A percentile compares a stretch with the other conserved stretches of the same genome.
Evolutionary conservation across 179 eudicot species (phyloP).

Genomic region (Carnegiea gigantea): DNA sequence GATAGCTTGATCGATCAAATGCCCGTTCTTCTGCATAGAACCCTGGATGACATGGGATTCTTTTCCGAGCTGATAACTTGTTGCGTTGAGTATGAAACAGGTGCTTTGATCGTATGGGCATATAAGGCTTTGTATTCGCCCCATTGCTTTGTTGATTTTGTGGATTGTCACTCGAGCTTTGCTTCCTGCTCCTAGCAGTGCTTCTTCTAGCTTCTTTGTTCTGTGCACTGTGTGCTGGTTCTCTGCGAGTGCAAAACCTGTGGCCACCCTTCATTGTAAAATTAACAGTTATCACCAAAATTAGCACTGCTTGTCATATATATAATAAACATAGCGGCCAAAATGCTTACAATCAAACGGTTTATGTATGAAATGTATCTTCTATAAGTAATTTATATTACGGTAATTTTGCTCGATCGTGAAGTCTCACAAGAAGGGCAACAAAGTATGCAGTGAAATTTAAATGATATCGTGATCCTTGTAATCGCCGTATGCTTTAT

Average conservation of each 20-base stretch:
- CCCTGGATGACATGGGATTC: slow-evolving; percentile 44
- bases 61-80: slow-evolving; percentile 43
- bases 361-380: too few relatives aligned
- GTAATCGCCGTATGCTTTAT: too few relatives aligned
- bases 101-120: slow-evolving; percentile 56
- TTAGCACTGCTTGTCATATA: too few relatives aligned
- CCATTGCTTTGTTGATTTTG: slow-evolving; percentile 43
- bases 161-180: slow-evolving; percentile 47
- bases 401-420: too few relatives aligned
- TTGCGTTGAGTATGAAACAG: slow-evolving; percentile 39
- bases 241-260: slow-evolving; percentile 49
- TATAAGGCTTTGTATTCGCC: slow-evolving; percentile 39
- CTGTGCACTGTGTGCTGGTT: slow-evolving; percentile 37
- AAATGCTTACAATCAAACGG: too few relatives aligned
- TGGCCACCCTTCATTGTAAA: slow-evolving; percentile 44
- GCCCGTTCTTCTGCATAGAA: slow-evolving; percentile 38
- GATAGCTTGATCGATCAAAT: slow-evolving; percentile 42
- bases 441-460: too few relatives aligned
- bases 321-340: too few relatives aligned
- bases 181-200: slow-evolving; percentile 48
- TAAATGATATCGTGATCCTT: too few relatives aligned
- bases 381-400: too few relatives aligned
- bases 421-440: too few relatives aligned
- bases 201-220: slow-evolving; percentile 44
- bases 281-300: neutral